Conservation (phyloP, 1,284 basidiomycete genomes). For the Austroboletus niveus region DNA sequence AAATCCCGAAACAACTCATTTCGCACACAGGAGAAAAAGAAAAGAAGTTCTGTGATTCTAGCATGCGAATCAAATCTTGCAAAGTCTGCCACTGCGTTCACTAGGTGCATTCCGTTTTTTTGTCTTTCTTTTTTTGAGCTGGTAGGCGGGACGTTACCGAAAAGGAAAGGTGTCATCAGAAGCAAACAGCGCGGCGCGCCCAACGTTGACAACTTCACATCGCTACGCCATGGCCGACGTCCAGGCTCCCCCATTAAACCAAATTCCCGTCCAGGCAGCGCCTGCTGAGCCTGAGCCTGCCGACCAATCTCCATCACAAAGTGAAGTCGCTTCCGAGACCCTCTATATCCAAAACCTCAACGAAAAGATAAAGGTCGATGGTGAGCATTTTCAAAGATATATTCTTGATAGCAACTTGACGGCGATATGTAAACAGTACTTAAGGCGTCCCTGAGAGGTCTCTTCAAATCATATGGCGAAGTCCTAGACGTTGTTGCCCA, state of each 20-base stretch:
- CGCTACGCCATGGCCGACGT: conserved; percentile 30
- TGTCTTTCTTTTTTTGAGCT: not conserved
- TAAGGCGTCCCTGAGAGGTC: conserved; percentile 81
- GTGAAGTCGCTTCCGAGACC: conserved; percentile 71
- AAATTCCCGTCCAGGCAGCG: conserved; percentile 39
- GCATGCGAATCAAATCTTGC: not conserved
- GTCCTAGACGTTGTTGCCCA: conserved; percentile 93
- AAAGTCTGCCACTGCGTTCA: too few species aligned
- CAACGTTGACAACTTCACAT: conserved; percentile 7
- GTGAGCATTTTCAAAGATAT: conserved; percentile 40
- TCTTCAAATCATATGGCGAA: conserved; percentile 93
- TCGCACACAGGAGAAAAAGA: not conserved
- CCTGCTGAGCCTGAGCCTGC: conserved; percentile 28
- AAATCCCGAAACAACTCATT: conserved; percentile 18
- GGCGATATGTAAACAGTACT: conserved; percentile 54
- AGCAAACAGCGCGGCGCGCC: conserved; percentile 8
- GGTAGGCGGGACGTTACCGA: not conserved
- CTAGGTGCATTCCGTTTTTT: not conserved
- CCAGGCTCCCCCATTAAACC: conserved; percentile 27
- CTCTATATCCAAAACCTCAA: conserved; percentile 98
- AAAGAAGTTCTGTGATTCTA: not conserved
- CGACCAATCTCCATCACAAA: conserved; percentile 34
- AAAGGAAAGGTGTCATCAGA: conserved; percentile 17
- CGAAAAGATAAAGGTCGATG: conserved; percentile 89
- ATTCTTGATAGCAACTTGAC: conserved; percentile 7